Base-by-base conservation (phyloP, 1,284 basidiomycete species). In the Kwoniella shivajii region DNA sequence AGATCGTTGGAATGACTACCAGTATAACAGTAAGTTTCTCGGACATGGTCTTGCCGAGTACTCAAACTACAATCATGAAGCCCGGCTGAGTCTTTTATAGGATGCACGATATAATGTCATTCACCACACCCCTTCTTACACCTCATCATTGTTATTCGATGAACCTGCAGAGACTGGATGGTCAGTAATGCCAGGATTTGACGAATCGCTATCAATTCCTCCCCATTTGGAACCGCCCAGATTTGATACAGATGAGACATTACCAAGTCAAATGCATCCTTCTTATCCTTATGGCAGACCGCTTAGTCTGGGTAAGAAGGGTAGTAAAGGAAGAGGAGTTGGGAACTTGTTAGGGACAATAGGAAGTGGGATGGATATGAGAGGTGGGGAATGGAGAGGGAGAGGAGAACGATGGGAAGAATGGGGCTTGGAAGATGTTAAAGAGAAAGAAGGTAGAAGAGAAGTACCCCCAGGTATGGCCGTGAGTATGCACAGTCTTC, bases 401-500 rank as follows among this genome's bases (percentile, higher is more conserved):
- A 51, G 64, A 6, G 60, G 58, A 6, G 67, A 66, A 26, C 37
- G 36, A 36, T 76, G 75, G 75, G 57, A 55, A 6, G 75, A 76
- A 56, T 57, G 69, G 39, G 69, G 66, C 18, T 50, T 75, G 33
- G 60, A 50, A 5, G 65, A 61, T 5, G 50, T 74, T 18, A 73
- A 60, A 38, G n/a, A n/a, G 57, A 67, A 18, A 59, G 54, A 41
- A 67, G 61, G 20, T 63, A 66, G 44, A 24, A 47, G 31, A 22
- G 75, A 76, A 58, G 66, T 75, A 11, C 75, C 75, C 0, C 75
- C 75, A 18, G 75, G 74, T 9, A 76, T 76, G 75, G 75, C 75
- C 29, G 74, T 75, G 56, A 65, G 73, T 74, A 11, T n/a, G n/a
- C 22, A 38, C 9, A n/a, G 48, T 38, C 31, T n/a, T 24, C 13